A percentile compares a stretch with the other conserved stretches of the same genome.
Conservation (phyloP, 352 stramenopile genomes). For the Phytophthora cactorum region DNA sequence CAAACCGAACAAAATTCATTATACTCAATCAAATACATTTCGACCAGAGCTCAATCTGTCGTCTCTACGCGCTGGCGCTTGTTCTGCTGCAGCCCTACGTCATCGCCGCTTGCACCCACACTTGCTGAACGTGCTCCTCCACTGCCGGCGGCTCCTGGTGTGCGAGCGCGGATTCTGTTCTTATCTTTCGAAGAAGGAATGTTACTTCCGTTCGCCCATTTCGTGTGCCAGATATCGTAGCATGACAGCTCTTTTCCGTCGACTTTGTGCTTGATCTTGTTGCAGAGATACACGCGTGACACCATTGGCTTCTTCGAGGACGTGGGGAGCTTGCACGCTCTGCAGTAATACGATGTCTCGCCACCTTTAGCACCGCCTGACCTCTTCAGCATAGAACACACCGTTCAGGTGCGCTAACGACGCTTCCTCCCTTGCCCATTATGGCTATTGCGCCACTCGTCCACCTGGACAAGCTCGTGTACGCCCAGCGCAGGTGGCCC, state of each 20-base stretch:
- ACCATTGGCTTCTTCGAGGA: neutral
- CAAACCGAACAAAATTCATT: too few species aligned
- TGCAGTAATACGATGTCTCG: constrained; percentile 7
- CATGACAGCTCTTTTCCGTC: neutral
- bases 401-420: constrained; percentile 5
- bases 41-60: neutral
- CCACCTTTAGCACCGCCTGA: neutral
- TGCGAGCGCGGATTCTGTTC: neutral
- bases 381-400: constrained; percentile 11
- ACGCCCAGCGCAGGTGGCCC: neutral
- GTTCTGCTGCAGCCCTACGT: neutral
- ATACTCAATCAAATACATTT: too few species aligned
- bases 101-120: neutral
- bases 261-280: constrained; percentile 3
- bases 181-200: neutral
- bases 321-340: neutral
- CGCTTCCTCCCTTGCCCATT: neutral
- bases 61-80: neutral
- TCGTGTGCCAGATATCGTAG: constrained; percentile 11
- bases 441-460: neutral
- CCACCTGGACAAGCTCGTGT: constrained; percentile 2
- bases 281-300: neutral
- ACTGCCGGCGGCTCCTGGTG: neutral
- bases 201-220: neutral
- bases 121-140: neutral